phyloP scores from a whole-genome alignment of 2,329 filamentous ascomycete genomes.

The Leptographium galeiforme region DNA sequence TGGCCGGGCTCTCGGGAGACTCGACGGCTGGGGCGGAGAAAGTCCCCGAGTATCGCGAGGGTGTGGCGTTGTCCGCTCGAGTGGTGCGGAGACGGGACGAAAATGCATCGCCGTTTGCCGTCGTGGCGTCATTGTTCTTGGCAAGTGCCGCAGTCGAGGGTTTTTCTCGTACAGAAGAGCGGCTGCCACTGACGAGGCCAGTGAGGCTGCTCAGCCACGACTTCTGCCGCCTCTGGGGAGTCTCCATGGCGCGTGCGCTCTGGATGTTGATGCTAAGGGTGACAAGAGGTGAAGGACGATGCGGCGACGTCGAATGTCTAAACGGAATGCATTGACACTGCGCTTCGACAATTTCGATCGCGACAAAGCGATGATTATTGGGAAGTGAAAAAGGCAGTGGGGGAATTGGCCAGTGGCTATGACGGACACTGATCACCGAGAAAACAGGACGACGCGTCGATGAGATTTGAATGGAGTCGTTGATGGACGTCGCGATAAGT shows the following conservation, averaged over 20 bases:
- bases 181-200: slow-evolving; percentile 6
- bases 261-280: not conserved
- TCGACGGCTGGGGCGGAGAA: slow-evolving; percentile 11
- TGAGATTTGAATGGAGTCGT: not conserved
- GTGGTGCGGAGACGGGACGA: not conserved
- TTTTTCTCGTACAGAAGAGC: not conserved
- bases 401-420: not conserved
- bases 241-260: slow-evolving; percentile 3
- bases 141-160: not conserved
- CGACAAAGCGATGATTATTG: not conserved
- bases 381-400: not conserved
- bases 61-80: slow-evolving; percentile 3
- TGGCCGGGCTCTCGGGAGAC: slow-evolving; percentile 18
- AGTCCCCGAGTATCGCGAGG: slow-evolving; percentile 7
- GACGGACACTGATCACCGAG: too few species aligned
- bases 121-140: not conserved
- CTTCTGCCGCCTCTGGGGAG: slow-evolving; percentile 5
- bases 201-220: slow-evolving; percentile 9
- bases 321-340: not conserved
- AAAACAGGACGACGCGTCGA: not conserved
- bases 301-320: not conserved
- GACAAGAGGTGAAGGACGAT: not conserved
- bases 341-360: not conserved
- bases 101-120: not conserved
- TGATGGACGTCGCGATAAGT: slow-evolving; percentile 1